Conservation (phyloP, 2,329 filamentous ascomycete genomes). For the Pseudogymnoascus destructans region DNA sequence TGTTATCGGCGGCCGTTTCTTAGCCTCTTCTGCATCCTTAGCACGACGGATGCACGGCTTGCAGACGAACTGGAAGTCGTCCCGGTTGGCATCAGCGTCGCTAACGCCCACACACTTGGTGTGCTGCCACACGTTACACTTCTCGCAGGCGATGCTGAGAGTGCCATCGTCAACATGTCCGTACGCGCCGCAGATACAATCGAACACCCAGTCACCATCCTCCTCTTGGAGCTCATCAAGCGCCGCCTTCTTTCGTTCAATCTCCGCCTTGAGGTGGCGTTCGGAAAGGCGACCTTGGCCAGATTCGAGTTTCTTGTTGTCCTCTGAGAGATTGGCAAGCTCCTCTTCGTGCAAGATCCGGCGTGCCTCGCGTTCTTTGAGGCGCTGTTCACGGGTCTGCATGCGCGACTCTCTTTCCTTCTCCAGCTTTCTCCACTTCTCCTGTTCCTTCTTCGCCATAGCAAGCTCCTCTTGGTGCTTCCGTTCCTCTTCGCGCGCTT, state of each 20-base stretch:
- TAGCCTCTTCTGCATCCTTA: slow-evolving; percentile 45
- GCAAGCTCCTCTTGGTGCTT: slow-evolving; percentile 51
- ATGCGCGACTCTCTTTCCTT: slow-evolving; percentile 67
- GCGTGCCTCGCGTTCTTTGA: slow-evolving; percentile 74
- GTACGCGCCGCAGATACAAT: slow-evolving; percentile 82
- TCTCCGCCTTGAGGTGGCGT: slow-evolving; percentile 66
- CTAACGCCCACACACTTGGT: slow-evolving; percentile 79
- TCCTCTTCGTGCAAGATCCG: slow-evolving; percentile 78
- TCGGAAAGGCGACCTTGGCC: slow-evolving; percentile 56
- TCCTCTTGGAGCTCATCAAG: slow-evolving; percentile 54
- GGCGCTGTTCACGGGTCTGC: slow-evolving; percentile 70
- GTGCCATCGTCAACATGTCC: slow-evolving; percentile 90
- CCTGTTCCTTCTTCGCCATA: slow-evolving; percentile 54
- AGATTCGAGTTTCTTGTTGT: slow-evolving; percentile 47
- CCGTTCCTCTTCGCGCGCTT: slow-evolving; percentile 55
- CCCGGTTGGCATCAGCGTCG: slow-evolving; percentile 64
- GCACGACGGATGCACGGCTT: slow-evolving; percentile 58
- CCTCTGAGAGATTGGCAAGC: slow-evolving; percentile 63
- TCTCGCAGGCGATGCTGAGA: slow-evolving; percentile 87
- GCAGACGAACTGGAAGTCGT: slow-evolving; percentile 83
- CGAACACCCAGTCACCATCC: slow-evolving; percentile 85
- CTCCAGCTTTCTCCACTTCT: slow-evolving; percentile 45
- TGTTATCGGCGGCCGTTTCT: slow-evolving; percentile 45
- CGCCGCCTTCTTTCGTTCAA: slow-evolving; percentile 66
- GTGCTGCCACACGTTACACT: slow-evolving; percentile 93